Percentiles rank a stretch among this genome's conserved stretches.
phyloP scores from a whole-genome alignment of 176 grass and related monocot species.

The Rhynchospora tenuis region DNA sequence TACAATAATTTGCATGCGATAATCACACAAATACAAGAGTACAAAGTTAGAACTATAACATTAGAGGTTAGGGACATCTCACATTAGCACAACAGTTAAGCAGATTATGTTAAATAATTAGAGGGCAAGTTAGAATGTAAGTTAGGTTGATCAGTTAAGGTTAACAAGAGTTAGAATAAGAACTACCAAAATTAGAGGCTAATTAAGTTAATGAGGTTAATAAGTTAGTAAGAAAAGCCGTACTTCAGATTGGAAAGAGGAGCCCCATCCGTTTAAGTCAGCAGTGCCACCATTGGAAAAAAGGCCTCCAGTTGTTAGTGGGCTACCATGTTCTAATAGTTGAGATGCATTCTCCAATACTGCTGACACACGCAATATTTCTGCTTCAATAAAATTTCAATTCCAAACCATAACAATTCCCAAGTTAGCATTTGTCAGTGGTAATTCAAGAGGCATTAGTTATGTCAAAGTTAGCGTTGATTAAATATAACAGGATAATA shows the following conservation, averaged over 20 bases:
- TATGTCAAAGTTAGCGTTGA: slow-evolving; percentile 13
- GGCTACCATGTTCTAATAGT: slow-evolving; percentile 99
- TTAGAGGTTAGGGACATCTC: slow-evolving; percentile 25
- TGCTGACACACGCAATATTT: slow-evolving; percentile 97
- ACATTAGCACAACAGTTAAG: slow-evolving; percentile 39
- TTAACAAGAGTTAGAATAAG: slow-evolving; percentile 59
- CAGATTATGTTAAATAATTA: slow-evolving; percentile 31
- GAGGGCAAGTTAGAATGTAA: slow-evolving; percentile 18
- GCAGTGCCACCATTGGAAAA: slow-evolving; percentile 64
- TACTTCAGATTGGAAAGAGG: slow-evolving; percentile 98
- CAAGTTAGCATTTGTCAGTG: slow-evolving; percentile 76
- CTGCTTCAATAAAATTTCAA: slow-evolving; percentile 88
- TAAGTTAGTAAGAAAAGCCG: slow-evolving; percentile 74
- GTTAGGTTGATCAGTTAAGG: slow-evolving; percentile 25
- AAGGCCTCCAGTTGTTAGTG: slow-evolving; percentile 90
- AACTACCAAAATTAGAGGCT: slow-evolving; percentile 54
- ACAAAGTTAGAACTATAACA: slow-evolving; percentile 14
- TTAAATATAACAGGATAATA: neutral
- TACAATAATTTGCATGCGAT: slow-evolving; percentile 17
- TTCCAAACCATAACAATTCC: slow-evolving; percentile 75
- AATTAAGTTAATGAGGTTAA: slow-evolving; percentile 83
- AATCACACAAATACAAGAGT: neutral
- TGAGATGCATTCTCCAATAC: slow-evolving; percentile 82
- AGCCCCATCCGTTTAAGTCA: slow-evolving; percentile 86
- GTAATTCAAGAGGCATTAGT: slow-evolving; percentile 13